Evolutionary conservation across 78 protist species (phyloP), one percentile per base, ranked within the genome.

Genomic region (Tieghemostelium lacteum): DNA sequence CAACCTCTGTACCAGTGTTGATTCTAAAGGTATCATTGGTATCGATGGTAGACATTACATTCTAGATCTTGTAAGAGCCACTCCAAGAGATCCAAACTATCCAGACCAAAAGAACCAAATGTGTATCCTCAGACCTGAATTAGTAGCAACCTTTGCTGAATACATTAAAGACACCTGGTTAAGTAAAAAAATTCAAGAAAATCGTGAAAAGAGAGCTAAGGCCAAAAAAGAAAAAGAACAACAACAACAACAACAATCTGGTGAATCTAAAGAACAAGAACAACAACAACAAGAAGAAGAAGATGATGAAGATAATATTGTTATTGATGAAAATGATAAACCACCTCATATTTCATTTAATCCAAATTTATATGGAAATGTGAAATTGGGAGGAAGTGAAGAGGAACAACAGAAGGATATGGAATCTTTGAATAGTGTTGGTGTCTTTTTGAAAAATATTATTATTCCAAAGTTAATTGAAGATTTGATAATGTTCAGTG

Each of bases 11-110:
- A 83, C 78, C 31, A 69, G 86, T 1, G 58, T 39, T 45, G 88
- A 70, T 29, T 26, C 65, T 3, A 72, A 91, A 76, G 93, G 96
- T 66, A 88, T 93, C 45, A 39, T 77, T 69, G 96, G 96, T 61
- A 55, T 50, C 29, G 96, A 93, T 36, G 96, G 89, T 26, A 54
- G 96, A 34, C 34, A 52, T n/a, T 93, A 93, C 36, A 39, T 93
- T 40, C 61, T 93, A 24, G 96, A 93, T 58, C 63, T 93, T 31
- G 19, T 73, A 22, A 26, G 94, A 54, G 91, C 86, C 14, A 93
- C 96, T 3, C 93, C 94, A 61, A 75, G 88, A 65, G 96, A 93
- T 72, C 93, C 89, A 78, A 88, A 93, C 62, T 93, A 88, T 45
- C 7, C 26, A 1, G 94, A 85, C 0, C 49, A n/a, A 0, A 67